Evolutionary conservation across 2,329 filamentous ascomycete genomes (phyloP), one percentile per base, ranked within the genome.

Genomic region (Xylariaceae sp.): DNA sequence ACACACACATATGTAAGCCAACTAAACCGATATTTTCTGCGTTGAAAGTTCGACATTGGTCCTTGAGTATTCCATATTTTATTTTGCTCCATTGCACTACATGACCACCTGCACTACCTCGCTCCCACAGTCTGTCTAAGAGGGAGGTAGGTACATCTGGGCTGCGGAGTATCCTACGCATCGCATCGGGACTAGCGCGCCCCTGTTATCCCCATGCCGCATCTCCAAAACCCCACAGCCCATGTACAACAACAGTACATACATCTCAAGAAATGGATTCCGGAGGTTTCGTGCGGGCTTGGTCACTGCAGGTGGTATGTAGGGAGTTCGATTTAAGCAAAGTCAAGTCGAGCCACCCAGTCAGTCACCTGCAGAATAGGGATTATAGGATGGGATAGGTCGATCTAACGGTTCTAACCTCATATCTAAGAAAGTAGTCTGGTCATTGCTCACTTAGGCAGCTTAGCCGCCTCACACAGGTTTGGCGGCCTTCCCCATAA

Each of bases 401-500:
- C 41, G 41, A 44, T 40, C 41, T 24, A 24, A 24, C n/a, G n/a
- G n/a, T n/a, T n/a, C n/a, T n/a, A n/a, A n/a, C n/a, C n/a, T n/a
- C n/a, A n/a, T n/a, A n/a, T n/a, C n/a, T n/a, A n/a, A n/a, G n/a
- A n/a, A n/a, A n/a, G n/a, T n/a, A n/a, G n/a, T n/a, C n/a, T 44
- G 26, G 32, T 23, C 34, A 46, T 42, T 50, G 31, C 46, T 42
- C 40, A 46, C 33, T 38, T 45, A 41, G 44, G 34, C 21, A 44
- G 39, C 46, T 50, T 52, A 52, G 48, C 51, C 46, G 48, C 46
- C 45, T 37, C 34, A 47, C 50, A 51, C n/a, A n/a, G n/a, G n/a
- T n/a, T n/a, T n/a, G n/a, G n/a, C n/a, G 21, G 46, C 50, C 37
- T 38, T 46, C 38, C 49, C 52, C 53, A 57, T 54, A 56, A 49